Base-by-base conservation (phyloP, 2,329 filamentous ascomycete species). In the Cordyceps tenuipes region DNA sequence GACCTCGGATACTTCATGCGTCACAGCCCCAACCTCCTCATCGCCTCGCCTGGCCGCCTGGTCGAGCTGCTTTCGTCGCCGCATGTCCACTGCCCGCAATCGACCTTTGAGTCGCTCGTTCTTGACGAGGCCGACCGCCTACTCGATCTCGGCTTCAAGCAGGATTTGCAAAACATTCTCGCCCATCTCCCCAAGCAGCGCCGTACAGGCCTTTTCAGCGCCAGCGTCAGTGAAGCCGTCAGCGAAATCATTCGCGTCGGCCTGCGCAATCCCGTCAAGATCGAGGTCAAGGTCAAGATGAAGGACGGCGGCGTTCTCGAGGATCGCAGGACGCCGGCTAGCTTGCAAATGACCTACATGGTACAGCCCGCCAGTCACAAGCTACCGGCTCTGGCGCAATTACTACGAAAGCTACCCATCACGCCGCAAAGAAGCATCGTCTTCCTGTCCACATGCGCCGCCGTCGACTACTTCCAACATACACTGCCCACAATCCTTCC, bases 71-170 rank as follows among this genome's bases (percentile, higher is more conserved):
- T 99, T 5, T 86, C 88, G 0, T 96, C 91, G 1, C 89, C 87
- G 1, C 88, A 96, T 68, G 91, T 96, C 15, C 90, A 95, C 71
- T 92, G 90, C 66, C 86, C 90, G 0, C 88, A 93, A 63, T 91
- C 90, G 1, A 90, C 90, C 0, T 97, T 99, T 66, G 93, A 99
- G 71, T 85, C 91, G 54, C 82, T 99, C 12, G 89, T 99, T 3
- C 81, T 99, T 41, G 94, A 99, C 69, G 94, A 99, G 76, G 94
- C 93, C 54, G 94, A 99, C 73, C 83, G 94, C 62, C 77, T 99
- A 29, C 79, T 99, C 12, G 94, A 99, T 73, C 81, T 97, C 23
- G 94, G 95, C 6, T 97, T 99, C 75, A 94, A 95, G 72, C 87
- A 90, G 60, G 91, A 96, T 66, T 75, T 99, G 31, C 90, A 94